These are phyloP conservation scores for Marasmius fiardii DNA, from an alignment of 1,284 basidiomycete genomes.

Conservation along the genomic window DNA sequence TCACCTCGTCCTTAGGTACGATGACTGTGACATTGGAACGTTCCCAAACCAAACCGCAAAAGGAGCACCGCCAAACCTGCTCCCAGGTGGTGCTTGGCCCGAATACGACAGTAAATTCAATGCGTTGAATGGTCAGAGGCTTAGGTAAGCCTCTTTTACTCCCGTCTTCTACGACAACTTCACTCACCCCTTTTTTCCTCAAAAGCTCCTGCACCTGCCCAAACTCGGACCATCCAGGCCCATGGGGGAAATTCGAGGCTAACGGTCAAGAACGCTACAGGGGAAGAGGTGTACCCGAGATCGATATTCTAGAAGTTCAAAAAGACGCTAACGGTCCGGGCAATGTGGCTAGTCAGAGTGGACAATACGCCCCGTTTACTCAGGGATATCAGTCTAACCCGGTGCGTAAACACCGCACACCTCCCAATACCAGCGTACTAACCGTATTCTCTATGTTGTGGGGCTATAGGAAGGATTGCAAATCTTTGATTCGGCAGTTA, in stretches of 20 bases:
- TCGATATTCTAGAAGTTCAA: constrained; percentile 80
- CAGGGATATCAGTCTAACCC: constrained; percentile 50
- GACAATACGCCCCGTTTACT: constrained; percentile 65
- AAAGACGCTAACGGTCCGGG: constrained; percentile 45
- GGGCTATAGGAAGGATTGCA: constrained; percentile 43
- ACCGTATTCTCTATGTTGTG: constrained; percentile 21
- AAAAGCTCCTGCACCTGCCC: constrained; percentile 42
- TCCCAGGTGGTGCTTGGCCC: constrained; percentile 52
- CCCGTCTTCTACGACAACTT: constrained; percentile 27
- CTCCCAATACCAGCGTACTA: not conserved
- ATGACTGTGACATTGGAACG: constrained; percentile 76
- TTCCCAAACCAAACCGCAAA: constrained; percentile 67
- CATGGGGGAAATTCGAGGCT: constrained; percentile 27
- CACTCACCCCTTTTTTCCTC: constrained; percentile 27
- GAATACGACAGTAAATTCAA: constrained; percentile 51
- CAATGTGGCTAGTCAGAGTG: constrained; percentile 60
- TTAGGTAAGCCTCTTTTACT: constrained; percentile 53
- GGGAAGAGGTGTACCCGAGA: constrained; percentile 79
- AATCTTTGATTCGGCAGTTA: not conserved
- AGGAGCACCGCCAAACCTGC: constrained; percentile 28
- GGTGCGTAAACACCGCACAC: constrained; percentile 13
- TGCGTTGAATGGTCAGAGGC: constrained; percentile 66
- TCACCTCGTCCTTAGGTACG: constrained; percentile 41
- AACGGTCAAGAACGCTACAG: constrained; percentile 27
- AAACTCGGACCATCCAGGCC: constrained; percentile 42